phyloP scores from a whole-genome alignment of 1,284 basidiomycete species.

The Sanguinoderma infundibulare region DNA sequence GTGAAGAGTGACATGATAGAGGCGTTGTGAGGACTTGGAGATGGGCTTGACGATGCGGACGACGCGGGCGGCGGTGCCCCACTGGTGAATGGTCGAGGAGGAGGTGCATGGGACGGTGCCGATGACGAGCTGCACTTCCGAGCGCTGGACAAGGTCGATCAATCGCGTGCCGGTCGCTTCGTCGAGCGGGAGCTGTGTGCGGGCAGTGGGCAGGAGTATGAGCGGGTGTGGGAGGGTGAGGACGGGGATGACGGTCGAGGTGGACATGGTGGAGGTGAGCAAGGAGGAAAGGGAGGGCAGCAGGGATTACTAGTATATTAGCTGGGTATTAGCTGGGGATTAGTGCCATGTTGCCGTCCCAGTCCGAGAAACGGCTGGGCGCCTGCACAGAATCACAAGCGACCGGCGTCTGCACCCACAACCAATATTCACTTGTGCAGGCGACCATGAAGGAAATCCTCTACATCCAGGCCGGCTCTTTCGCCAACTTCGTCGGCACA shows the following conservation, averaged over 20 bases:
- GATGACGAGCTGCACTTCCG: conserved; percentile 63
- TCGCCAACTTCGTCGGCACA: conserved; percentile 70
- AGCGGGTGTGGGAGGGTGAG: conserved; percentile 66
- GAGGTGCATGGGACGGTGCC: conserved; percentile 63
- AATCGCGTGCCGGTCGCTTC: conserved; percentile 61
- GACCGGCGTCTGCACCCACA: neutral
- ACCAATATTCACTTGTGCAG: no score
- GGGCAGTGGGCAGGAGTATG: conserved; percentile 68
- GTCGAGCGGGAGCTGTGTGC: conserved; percentile 64
- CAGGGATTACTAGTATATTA: no score
- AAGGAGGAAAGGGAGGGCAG: neutral
- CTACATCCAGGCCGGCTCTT: conserved; percentile 72
- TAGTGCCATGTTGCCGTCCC: neutral
- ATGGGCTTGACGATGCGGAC: conserved; percentile 58
- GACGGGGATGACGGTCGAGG: conserved; percentile 52
- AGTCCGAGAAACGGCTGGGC: conserved; percentile 10
- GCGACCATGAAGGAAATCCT: conserved; percentile 72
- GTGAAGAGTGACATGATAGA: conserved; percentile 66
- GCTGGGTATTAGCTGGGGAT: neutral
- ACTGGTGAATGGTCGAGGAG: conserved; percentile 38
- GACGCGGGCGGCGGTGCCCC: conserved; percentile 60
- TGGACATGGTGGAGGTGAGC: conserved; percentile 14
- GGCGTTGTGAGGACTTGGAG: conserved; percentile 32
- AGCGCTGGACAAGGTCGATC: conserved; percentile 61
- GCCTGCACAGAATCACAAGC: conserved; percentile 15